A percentile compares a stretch with the other conserved stretches of the same genome.
Evolutionary conservation across 208 protist species (phyloP).

Genomic region (Leishmania tropica): DNA sequence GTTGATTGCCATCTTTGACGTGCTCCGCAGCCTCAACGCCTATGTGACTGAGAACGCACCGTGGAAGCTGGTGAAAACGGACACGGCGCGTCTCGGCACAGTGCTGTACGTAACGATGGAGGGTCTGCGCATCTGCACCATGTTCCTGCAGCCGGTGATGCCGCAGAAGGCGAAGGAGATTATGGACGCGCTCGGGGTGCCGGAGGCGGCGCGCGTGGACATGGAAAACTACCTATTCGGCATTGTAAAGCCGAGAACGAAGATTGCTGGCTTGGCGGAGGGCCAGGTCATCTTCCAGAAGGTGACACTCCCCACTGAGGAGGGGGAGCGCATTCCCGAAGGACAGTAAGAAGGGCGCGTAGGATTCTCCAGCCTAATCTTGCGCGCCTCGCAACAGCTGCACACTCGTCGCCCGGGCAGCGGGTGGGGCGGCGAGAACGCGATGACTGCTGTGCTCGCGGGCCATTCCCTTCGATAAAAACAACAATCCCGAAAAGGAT

Average conservation of each 20-base stretch:
- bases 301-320: conserved; percentile 35
- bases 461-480: neutral
- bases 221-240: conserved; percentile 72
- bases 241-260: conserved; percentile 58
- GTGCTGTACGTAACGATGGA: conserved; percentile 93
- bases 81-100: conserved; percentile 72
- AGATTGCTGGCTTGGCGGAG: conserved; percentile 49
- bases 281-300: conserved; percentile 83
- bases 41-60: conserved; percentile 93
- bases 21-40: conserved; percentile 84
- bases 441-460: neutral
- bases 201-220: conserved; percentile 45
- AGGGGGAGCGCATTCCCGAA: conserved; percentile 2
- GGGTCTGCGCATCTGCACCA: conserved; percentile 77
- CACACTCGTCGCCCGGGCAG: neutral
- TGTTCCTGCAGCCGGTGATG: conserved; percentile 88
- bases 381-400: neutral
- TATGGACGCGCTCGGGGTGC: conserved; percentile 89
- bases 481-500: neutral
- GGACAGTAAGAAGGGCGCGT: conserved; percentile 17
- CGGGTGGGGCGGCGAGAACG: neutral
- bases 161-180: conserved; percentile 79
- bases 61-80: conserved; percentile 92
- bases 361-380: neutral
- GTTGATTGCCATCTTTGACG: conserved; percentile 85